Percentiles rank a stretch among this genome's conserved stretches.
Evolutionary conservation across 192 early-diverging fungal genomes (phyloP).

Genomic region (Backusella circina): DNA sequence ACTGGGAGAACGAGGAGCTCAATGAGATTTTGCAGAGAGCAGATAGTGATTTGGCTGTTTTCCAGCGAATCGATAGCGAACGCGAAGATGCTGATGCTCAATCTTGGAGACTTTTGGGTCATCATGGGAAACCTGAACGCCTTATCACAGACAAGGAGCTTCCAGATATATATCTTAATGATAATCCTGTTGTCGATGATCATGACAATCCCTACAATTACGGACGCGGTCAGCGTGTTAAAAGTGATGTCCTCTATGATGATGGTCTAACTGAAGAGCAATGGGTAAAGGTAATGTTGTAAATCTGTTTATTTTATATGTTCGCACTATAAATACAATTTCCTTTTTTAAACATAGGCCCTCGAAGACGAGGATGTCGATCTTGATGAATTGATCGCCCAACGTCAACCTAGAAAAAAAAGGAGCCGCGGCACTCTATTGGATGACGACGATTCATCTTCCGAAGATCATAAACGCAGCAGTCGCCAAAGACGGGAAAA

Average conservation of each 20-base stretch:
- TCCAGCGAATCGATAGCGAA: conserved; percentile 75
- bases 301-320: not conserved
- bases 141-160: conserved; percentile 87
- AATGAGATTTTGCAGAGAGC: conserved; percentile 89
- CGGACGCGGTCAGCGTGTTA: conserved; percentile 72
- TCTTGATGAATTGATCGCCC: conserved; percentile 51
- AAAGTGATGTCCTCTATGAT: conserved; percentile 80
- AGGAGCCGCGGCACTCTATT: not conserved
- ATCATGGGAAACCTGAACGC: conserved; percentile 64
- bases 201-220: conserved; percentile 41
- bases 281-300: conserved; percentile 59
- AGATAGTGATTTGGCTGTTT: conserved; percentile 78
- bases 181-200: conserved; percentile 43
- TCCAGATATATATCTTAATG: conserved; percentile 77
- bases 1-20: conserved; percentile 84
- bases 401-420: conserved; percentile 33
- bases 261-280: conserved; percentile 94
- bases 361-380: conserved; percentile 66
- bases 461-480: not conserved
- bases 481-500: not conserved
- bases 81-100: conserved; percentile 42
- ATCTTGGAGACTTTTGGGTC: conserved; percentile 42
- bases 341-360: conserved; percentile 34
- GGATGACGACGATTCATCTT: not conserved
- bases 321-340: not conserved